Conservation (phyloP, 371 early-diverging fungal species). For the Apophysomyces elegans region DNA sequence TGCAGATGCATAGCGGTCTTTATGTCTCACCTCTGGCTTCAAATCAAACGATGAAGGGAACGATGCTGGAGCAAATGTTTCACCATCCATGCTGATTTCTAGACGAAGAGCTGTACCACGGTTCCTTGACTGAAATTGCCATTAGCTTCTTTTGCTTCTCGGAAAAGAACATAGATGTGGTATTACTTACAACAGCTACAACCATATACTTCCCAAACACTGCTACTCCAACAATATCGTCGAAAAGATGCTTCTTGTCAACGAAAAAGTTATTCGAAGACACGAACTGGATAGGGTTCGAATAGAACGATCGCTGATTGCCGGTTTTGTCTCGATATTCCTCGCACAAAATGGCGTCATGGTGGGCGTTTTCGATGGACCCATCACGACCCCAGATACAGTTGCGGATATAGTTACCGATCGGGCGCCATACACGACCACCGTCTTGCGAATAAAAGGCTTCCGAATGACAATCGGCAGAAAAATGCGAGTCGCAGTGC, state of each 20-base stretch:
- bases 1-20: not conserved
- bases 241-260: constrained; percentile 55
- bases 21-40: constrained; percentile 41
- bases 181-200: constrained; percentile 64
- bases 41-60: constrained; percentile 73
- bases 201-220: constrained; percentile 84
- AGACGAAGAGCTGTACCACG: constrained; percentile 62
- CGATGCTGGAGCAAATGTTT: constrained; percentile 67
- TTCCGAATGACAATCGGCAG: constrained; percentile 64
- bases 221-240: constrained; percentile 75
- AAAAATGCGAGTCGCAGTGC: constrained; percentile 49
- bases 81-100: constrained; percentile 76
- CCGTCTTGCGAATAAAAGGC: constrained; percentile 74
- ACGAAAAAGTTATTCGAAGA: constrained; percentile 63
- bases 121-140: constrained; percentile 32
- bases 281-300: constrained; percentile 56
- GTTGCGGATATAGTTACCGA: constrained; percentile 75
- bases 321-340: constrained; percentile 64
- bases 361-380: constrained; percentile 51
- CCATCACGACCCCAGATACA: constrained; percentile 81
- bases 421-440: constrained; percentile 72
- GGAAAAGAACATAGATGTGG: not conserved
- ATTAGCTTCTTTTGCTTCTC: not conserved
- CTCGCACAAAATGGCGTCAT: constrained; percentile 72
- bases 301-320: constrained; percentile 53